phyloP scores from a whole-genome alignment of 2,329 filamentous ascomycete species.

The Penicillium sclerotigenum region DNA sequence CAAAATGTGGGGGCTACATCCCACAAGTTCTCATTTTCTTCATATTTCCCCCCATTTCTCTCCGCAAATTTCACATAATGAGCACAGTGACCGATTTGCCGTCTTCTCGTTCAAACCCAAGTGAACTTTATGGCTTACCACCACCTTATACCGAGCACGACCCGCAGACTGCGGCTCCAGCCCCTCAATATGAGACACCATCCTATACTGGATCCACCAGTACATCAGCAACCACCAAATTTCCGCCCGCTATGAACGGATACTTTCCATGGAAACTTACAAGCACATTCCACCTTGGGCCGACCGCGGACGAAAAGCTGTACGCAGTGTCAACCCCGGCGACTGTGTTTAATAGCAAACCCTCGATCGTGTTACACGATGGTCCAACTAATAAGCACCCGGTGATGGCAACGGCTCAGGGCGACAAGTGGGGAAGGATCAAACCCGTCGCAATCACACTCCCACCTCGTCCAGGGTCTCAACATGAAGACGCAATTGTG shows the following conservation, averaged over 20 bases:
- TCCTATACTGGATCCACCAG: background rate
- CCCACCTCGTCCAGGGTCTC: background rate
- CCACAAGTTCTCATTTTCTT: too few relatives aligned
- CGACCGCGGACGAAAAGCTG: slow-evolving; percentile 10
- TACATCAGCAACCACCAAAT: slow-evolving; percentile 7
- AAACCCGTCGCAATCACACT: slow-evolving; percentile 5
- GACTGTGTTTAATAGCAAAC: slow-evolving; percentile 7
- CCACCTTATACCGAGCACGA: slow-evolving; percentile 2
- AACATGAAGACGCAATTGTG: background rate
- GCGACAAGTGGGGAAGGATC: slow-evolving; percentile 12
- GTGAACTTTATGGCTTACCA: background rate
- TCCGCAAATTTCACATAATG: background rate
- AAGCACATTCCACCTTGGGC: slow-evolving; percentile 14
- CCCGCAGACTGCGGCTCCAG: background rate
- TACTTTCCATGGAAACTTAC: slow-evolving; percentile 15
- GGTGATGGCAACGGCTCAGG: slow-evolving; percentile 5
- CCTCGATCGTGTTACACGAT: slow-evolving; percentile 9
- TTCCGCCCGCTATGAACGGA: slow-evolving; percentile 12
- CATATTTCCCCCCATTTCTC: background rate
- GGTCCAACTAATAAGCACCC: slow-evolving; percentile 11
- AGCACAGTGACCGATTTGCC: background rate
- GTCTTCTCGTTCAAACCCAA: too few relatives aligned
- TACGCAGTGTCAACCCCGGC: slow-evolving; percentile 6
- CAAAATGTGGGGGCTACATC: background rate
- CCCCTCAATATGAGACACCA: background rate